Evolutionary conservation across 257 asterid genomes (phyloP).

Genomic region (Salvia rosmarinus): DNA sequence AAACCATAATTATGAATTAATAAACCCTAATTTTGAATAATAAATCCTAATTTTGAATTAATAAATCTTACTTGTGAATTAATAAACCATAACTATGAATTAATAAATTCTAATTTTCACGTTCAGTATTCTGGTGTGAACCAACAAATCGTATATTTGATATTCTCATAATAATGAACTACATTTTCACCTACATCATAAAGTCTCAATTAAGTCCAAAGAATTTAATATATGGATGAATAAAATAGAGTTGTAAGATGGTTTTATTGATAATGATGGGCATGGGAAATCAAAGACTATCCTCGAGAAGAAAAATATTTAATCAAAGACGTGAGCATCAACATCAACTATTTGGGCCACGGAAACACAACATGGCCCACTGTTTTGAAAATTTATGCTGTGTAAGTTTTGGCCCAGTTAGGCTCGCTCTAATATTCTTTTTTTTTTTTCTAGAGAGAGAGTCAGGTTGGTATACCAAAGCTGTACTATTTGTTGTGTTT

Average conservation of each 20-base stretch:
- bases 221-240: neutral
- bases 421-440: neutral
- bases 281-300: neutral
- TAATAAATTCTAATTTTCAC: no score
- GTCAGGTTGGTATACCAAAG: no score
- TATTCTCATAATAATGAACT: neutral
- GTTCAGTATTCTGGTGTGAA: no score
- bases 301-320: neutral
- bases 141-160: neutral
- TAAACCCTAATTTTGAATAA: no score
- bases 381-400: neutral
- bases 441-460: neutral
- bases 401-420: slow-evolving; percentile 32
- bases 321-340: slow-evolving; percentile 15
- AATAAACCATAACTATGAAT: no score
- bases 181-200: no score
- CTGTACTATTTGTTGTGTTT: no score
- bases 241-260: neutral
- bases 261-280: slow-evolving; percentile 23
- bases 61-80: no score
- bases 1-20: no score
- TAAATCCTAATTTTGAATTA: no score
- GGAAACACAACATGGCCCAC: slow-evolving; percentile 34
- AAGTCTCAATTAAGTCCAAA: slow-evolving; percentile 13
- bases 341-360: slow-evolving; percentile 29